phyloP scores from a whole-genome alignment of 2,329 filamentous ascomycete species.

The Escovopsis weberi region DNA sequence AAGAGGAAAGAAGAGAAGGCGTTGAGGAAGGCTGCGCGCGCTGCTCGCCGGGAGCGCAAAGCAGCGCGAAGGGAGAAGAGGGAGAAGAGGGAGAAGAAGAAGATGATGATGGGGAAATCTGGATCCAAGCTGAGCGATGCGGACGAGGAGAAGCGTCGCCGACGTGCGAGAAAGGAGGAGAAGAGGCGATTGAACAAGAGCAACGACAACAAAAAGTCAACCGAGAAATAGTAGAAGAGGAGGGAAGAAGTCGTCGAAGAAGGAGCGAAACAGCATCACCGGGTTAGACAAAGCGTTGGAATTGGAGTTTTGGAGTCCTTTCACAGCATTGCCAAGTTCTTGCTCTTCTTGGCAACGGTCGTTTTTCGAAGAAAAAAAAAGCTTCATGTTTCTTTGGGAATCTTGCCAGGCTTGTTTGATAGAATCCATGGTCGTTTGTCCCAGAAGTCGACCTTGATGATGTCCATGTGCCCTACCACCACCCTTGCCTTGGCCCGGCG shows the following conservation, averaged over 20 bases:
- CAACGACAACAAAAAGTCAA: slow-evolving; percentile 9
- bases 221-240: no score
- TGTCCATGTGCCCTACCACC: slow-evolving; percentile 73
- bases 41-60: slow-evolving; percentile 18
- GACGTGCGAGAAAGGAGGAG: slow-evolving; percentile 28
- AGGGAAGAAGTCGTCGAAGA: not conserved
- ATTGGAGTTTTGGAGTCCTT: slow-evolving; percentile 13
- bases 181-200: slow-evolving; percentile 21
- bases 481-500: slow-evolving; percentile 65
- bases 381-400: slow-evolving; percentile 42
- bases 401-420: slow-evolving; percentile 56
- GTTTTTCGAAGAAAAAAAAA: slow-evolving; percentile 10
- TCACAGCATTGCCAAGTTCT: slow-evolving; percentile 9
- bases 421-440: slow-evolving; percentile 70
- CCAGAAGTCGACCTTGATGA: slow-evolving; percentile 96
- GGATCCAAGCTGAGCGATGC: slow-evolving; percentile 8
- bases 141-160: slow-evolving; percentile 32
- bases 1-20: slow-evolving; percentile 15
- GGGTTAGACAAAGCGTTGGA: no score
- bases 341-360: slow-evolving; percentile 13
- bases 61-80: slow-evolving; percentile 20
- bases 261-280: not conserved
- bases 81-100: slow-evolving; percentile 14
- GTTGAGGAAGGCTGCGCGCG: slow-evolving; percentile 4
- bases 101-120: slow-evolving; percentile 13